Evolutionary conservation across 768 basidiomycete species (phyloP).

Genomic region (Myochromella boudieri): DNA sequence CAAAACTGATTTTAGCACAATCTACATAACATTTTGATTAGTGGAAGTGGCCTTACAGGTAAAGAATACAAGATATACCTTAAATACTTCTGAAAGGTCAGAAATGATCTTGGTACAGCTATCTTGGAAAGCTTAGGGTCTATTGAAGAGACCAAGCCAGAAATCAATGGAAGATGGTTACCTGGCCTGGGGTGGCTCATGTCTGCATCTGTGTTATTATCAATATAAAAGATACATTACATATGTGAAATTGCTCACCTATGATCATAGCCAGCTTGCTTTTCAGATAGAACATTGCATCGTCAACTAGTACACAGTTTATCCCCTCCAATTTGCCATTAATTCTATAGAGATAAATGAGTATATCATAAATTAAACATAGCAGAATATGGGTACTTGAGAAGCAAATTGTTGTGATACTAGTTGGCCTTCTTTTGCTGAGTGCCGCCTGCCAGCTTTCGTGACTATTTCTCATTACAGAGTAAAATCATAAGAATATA

Average conservation of each 20-base stretch:
- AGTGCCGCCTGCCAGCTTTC: conserved; percentile 20
- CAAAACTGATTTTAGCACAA: conserved; percentile 13
- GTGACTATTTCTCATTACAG: conserved; percentile 31
- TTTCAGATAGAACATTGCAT: conserved; percentile 34
- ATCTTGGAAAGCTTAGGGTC: conserved; percentile 46
- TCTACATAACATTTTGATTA: conserved; percentile 4
- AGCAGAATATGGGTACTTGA: conserved; percentile 52
- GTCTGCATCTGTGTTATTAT: conserved; percentile 26
- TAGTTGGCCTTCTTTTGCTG: conserved; percentile 32
- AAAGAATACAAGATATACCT: no score
- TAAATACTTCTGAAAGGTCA: conserved; percentile 55
- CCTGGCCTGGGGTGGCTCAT: conserved; percentile 22
- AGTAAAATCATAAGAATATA: no score
- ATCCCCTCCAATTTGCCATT: conserved; percentile 68
- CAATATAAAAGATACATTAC: neutral
- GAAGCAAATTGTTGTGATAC: conserved; percentile 60
- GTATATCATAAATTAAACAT: neutral
- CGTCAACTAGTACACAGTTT: conserved; percentile 48
- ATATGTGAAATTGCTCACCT: conserved; percentile 28
- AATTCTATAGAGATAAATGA: conserved; percentile 45
- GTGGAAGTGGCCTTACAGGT: neutral
- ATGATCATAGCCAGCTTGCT: conserved; percentile 57
- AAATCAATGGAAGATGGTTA: conserved; percentile 21
- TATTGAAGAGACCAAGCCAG: conserved; percentile 49
- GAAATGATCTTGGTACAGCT: conserved; percentile 58